phyloP scores from a whole-genome alignment of 2,329 filamentous ascomycete species.

The Coniochaeta prunicola region DNA sequence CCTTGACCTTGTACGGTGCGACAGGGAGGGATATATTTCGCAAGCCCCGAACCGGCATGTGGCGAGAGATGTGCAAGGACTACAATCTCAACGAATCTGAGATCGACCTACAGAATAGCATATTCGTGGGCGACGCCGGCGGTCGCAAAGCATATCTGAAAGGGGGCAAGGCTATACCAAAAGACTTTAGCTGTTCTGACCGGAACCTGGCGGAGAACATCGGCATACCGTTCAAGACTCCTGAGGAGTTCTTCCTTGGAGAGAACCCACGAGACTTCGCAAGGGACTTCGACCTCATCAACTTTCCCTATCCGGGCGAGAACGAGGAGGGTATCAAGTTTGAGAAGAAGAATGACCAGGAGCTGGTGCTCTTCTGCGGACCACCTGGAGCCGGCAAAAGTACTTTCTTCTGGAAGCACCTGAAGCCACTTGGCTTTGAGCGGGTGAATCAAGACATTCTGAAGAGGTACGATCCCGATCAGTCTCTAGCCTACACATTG shows the following conservation, averaged over 20 bases:
- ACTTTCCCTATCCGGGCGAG: slow-evolving; percentile 38
- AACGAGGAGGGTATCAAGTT: slow-evolving; percentile 32
- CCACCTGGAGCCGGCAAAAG: slow-evolving; percentile 89
- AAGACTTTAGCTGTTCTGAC: slow-evolving; percentile 61
- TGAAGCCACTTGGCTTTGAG: slow-evolving; percentile 73
- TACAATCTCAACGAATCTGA: slow-evolving; percentile 48
- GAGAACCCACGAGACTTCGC: slow-evolving; percentile 58
- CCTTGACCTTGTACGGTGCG: slow-evolving; percentile 77
- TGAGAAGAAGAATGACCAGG: slow-evolving; percentile 56
- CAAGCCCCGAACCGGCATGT: slow-evolving; percentile 88
- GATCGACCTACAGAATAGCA: slow-evolving; percentile 62
- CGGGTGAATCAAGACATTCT: slow-evolving; percentile 87
- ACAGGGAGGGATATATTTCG: slow-evolving; percentile 75
- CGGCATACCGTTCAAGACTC: slow-evolving; percentile 73
- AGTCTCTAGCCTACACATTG: not conserved
- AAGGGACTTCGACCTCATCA: slow-evolving; percentile 63
- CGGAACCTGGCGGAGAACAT: slow-evolving; percentile 81
- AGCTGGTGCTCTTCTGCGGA: slow-evolving; percentile 81
- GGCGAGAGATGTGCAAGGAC: slow-evolving; percentile 56
- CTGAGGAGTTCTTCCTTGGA: slow-evolving; percentile 83
- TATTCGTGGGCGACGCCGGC: slow-evolving; percentile 87
- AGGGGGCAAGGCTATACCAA: slow-evolving; percentile 23
- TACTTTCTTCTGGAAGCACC: slow-evolving; percentile 73
- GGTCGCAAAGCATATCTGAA: slow-evolving; percentile 43
- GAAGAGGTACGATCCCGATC: slow-evolving; percentile 52